Base-by-base conservation (phyloP, 331 rosid species). In the Cydonia oblonga region DNA sequence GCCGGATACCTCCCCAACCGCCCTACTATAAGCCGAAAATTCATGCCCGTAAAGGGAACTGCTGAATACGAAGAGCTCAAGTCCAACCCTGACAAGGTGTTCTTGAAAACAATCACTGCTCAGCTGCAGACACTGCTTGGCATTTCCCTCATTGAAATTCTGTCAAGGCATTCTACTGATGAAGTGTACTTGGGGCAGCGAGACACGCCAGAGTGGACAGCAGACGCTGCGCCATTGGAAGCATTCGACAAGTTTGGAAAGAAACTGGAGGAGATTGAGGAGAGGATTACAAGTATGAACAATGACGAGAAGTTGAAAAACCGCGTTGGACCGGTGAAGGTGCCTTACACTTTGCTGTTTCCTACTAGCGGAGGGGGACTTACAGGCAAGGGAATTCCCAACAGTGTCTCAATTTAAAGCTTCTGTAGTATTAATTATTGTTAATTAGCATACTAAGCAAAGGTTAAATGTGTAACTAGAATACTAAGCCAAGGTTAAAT, bases 141-240 rank as follows among this genome's bases (percentile, higher is more conserved):
- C 4, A 33, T 95, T 56, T 76, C 98, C 18, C 80, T 91, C 5
- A 87, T 95, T 4, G 98, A 95, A 62, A 82, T 95, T 3, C 66
- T 95, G 82, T 95, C 98, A 0, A 89, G 82, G 76, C 97, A 95
- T 76, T 81, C 98, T 38, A 81, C 96, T 9, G 96, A 95, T 64
- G 98, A 95, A 82, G 83, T 91, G 4, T 89, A 95, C 68, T 88
- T 95, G 7, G 97, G 97, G 46, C 88, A 88, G 51, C 85, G 96
- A 61, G 90, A 85, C 60, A 71, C 72, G 58, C 83, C 83, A 30
- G 30, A 82, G 2, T 93, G 98, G 98, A 89, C 97, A 16, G 29
- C 33, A 9, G 96, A 93, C 19, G 29, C 49, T 0, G n/a, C 56
- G 18, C 77, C 96, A 4, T 74, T 91, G 79, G 74, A 85, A 35